These are phyloP conservation scores for Avena atlantica DNA, from an alignment of 176 grass and related monocot species.

Conservation along the genomic window DNA sequence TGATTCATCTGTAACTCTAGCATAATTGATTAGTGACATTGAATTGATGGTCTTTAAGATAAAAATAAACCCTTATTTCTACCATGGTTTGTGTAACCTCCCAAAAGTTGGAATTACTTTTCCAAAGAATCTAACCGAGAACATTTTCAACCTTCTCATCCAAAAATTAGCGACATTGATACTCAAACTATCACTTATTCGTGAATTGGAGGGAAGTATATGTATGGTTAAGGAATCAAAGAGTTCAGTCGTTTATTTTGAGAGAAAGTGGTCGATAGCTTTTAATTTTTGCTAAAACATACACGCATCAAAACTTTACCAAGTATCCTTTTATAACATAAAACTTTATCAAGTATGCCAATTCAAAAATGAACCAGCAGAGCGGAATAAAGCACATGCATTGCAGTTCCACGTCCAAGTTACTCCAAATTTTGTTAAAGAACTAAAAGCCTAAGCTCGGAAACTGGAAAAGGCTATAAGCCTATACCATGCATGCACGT, in stretches of 20 bases:
- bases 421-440: constrained; percentile 21
- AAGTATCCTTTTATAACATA: not conserved
- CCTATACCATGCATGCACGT: constrained; percentile 40
- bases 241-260: constrained; percentile 23
- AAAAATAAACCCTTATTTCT: no score
- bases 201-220: no score
- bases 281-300: constrained; percentile 13
- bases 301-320: constrained; percentile 18
- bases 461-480: constrained; percentile 29
- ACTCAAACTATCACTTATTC: no score
- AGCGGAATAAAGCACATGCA: constrained; percentile 30
- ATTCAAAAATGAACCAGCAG: constrained; percentile 21
- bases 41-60: no score
- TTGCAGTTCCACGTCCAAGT: not conserved
- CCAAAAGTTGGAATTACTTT: no score
- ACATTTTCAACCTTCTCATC: no score
- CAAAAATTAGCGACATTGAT: no score
- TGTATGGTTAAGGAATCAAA: no score
- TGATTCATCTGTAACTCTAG: no score
- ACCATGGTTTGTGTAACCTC: no score
- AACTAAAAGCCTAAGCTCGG: not conserved
- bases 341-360: constrained; percentile 11
- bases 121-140: no score
- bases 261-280: not conserved
- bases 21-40: no score